A percentile compares a stretch with the other conserved stretches of the same genome.
phyloP scores from a whole-genome alignment of 1,139 yeast species.

The Hemisphaericaspora subhashii region DNA sequence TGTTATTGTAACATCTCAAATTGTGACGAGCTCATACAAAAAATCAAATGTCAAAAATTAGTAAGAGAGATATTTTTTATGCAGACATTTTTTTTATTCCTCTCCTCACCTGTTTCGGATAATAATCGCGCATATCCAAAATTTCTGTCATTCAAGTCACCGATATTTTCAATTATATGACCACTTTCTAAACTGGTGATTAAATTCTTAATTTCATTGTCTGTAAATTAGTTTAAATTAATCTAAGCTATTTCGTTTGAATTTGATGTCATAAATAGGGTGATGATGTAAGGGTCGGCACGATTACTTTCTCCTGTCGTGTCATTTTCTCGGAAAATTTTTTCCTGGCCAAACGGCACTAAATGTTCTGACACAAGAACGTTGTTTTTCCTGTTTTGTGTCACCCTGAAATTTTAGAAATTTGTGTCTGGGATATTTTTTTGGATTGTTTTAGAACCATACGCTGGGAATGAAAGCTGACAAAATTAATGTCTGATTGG shows the following conservation, averaged over 20 bases:
- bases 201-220: no score
- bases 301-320: no score
- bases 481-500: neutral
- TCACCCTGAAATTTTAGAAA: neutral
- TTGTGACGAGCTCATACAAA: no score
- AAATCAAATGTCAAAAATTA: no score
- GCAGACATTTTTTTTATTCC: slow-evolving; percentile 6
- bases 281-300: no score
- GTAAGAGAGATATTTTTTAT: neutral
- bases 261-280: no score
- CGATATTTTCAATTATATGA: neutral
- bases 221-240: no score
- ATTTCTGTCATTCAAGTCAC: neutral
- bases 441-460: no score
- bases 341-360: neutral
- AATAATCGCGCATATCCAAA: slow-evolving; percentile 6
- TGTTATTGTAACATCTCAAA: no score
- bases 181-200: no score
- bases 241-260: no score
- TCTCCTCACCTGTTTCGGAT: slow-evolving; percentile 2
- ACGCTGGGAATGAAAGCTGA: no score
- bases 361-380: neutral
- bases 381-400: neutral
- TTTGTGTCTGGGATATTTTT: neutral
- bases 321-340: neutral